Base-by-base conservation (phyloP, 106 monocot genomes). In the Allium cepa region DNA sequence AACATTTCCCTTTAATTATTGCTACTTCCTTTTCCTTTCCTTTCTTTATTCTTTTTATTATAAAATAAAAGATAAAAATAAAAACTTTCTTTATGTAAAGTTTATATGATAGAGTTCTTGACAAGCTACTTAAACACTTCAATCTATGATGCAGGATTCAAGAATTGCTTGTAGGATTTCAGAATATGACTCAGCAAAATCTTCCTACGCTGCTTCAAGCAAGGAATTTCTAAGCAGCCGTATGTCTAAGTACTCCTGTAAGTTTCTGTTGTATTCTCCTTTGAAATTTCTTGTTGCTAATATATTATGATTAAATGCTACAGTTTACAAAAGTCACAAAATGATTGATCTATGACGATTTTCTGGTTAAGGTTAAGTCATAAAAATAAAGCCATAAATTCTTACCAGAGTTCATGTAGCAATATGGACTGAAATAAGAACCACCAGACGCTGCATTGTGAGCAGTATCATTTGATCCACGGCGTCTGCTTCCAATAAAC, bases 401-500 rank as follows among this genome's bases (percentile, higher is more conserved):
- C 36, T 36, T 36, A 36, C 36, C 57, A 22, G 77, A 66, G 64
- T 59, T 74, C 18, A 69, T 28, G 69, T 59, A 70, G 64, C 52
- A 15, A 10, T 73, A 69, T 16, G 73, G 10, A 55, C 28, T 60
- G 7, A 50, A 3, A 7, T 50, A 28, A 11, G 63, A 12, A 13
- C 7, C 47, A 46, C 67, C 61, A 55, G 60, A 45, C 12, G 57
- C 15, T 7, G 69, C 45, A 2, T 47, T 27, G 18, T 9, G 3
- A 2, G 63, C 62, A 8, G 62, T 47, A 4, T 66, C 65, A 11
- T 66, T 66, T 9, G 64, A 64, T 17, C 17, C 27, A 4, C 63
- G 55, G 1, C 82, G 74, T 47, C 82, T 62, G 63, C 78, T 75
- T 3, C 63, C 68, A 9, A 83, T 78, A 51, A 53, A 78, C 62